Base-by-base conservation (phyloP, 1,284 basidiomycete species). In the Cryptococcus jaspeensis region DNA sequence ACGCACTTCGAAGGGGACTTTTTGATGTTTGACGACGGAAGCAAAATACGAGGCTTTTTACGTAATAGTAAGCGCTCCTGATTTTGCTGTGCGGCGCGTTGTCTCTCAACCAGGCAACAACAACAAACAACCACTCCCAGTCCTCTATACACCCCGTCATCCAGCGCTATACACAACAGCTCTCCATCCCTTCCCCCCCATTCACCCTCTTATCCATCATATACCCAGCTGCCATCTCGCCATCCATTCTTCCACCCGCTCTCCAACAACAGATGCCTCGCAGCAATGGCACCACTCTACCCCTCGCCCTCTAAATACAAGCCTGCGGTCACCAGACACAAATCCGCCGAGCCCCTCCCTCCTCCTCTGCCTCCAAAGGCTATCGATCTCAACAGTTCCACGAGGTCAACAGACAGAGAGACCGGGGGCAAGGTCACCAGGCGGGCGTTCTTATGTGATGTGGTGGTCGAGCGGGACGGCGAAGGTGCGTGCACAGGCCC, bases 361-460 rank as follows among this genome's bases (percentile, higher is more conserved):
- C 70, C 69, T 11, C 55, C 61, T 15, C 53, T 55, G 5, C 66
- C 66, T 2, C 53, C 65, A 8, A 72, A 71, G 39, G 40, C 67
- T 11, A 72, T 75, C 53, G 75, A 75, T 46, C 63, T 75, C 35
- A 73, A 74, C 56, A 67, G 66, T 55, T 70, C 70, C 3, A 71
- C 73, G 0, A 60, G 62, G 25, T 71, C 71, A 1, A 67, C 63
- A 16, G 70, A 74, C 43, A 62, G 51, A 18, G 62, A 67, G 6
- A 69, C 64, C 2, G 66, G 64, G 3, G 20, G 40, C 4, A 67
- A 72, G 38, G 58, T 72, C 22, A 70, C 69, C 0, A 56, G 64
- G 18, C 62, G 76, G 43, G 73, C 76, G 0, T 73, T 76, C 43
- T 59, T 73, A 8, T 71, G 71, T 42, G 76, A 78, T 63, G 62